Evolutionary conservation across 768 basidiomycete species (phyloP).

Genomic region (Mycena maculata): DNA sequence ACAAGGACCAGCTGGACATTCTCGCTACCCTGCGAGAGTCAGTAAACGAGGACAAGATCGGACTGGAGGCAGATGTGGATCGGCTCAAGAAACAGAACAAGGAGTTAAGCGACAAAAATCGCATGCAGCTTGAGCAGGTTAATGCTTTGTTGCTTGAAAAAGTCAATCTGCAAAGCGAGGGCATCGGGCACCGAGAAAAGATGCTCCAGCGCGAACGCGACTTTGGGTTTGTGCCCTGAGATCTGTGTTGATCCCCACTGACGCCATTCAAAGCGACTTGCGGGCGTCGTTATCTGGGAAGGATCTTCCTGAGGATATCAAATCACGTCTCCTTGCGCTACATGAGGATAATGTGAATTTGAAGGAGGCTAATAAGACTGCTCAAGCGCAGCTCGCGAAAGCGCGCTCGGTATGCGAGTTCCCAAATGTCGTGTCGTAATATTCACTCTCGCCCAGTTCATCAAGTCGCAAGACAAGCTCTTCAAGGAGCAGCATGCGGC

Average conservation of each 20-base stretch:
- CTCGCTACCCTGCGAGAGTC: slow-evolving; percentile 87
- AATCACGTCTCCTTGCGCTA: slow-evolving; percentile 74
- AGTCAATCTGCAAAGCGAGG: slow-evolving; percentile 88
- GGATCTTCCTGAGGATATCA: slow-evolving; percentile 86
- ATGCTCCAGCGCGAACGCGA: slow-evolving; percentile 89
- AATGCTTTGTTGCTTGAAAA: slow-evolving; percentile 90
- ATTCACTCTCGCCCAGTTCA: slow-evolving; percentile 69
- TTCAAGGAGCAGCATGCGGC: slow-evolving; percentile 85
- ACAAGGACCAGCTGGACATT: slow-evolving; percentile 94
- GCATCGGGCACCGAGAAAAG: slow-evolving; percentile 89
- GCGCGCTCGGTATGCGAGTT: slow-evolving; percentile 70
- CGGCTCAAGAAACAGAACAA: slow-evolving; percentile 74
- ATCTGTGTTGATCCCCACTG: not conserved
- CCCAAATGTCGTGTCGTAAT: not conserved
- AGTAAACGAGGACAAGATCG: slow-evolving; percentile 87
- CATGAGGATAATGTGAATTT: slow-evolving; percentile 82
- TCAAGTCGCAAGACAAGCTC: slow-evolving; percentile 91
- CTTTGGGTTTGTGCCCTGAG: slow-evolving; percentile 68
- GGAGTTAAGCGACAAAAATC: slow-evolving; percentile 83
- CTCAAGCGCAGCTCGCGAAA: slow-evolving; percentile 82
- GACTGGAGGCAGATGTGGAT: slow-evolving; percentile 75
- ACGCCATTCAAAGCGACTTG: slow-evolving; percentile 66
- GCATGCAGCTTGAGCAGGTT: slow-evolving; percentile 91
- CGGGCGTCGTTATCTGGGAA: slow-evolving; percentile 81
- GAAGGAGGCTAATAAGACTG: slow-evolving; percentile 77